Base-by-base conservation (phyloP, 768 basidiomycete genomes). In the Gymnopilus dilepis region DNA sequence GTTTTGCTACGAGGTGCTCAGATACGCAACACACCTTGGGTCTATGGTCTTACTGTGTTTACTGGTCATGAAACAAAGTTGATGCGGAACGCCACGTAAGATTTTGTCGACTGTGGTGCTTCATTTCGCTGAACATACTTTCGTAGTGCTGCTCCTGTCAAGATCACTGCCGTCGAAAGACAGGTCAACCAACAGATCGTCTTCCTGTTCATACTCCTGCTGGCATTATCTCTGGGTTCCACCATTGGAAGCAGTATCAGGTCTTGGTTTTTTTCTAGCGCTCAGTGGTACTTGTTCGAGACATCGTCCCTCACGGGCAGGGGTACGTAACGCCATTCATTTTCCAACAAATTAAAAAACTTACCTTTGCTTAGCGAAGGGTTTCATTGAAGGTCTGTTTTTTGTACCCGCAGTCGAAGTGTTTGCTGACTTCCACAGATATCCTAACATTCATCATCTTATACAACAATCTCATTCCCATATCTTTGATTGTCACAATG, bases 401-500 rank as follows among this genome's bases (percentile, higher is more conserved):
- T 40, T 60, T 11, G 15, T 22, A 28, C 34, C 41, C 28, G 21
- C n/a, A 26, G 42, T 48, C 68, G 38, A 21, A 26, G 24, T 12
- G 57, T 57, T 70, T 17, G 69, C 57, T 51, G 59, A 43, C 41
- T 56, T 63, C 7, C 54, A 50, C 62, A 94, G 97, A 99, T 74
- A 94, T 99, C 59, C 83, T 99, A 38, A 99, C 97, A 9, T 99
- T 98, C 80, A 93, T 99, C 76, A 97, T 99, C 74, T 83, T 98
- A 40, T 99, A 98, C 82, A 99, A 98, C 80, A 99, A 99, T 78
- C 84, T 99, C 67, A 99, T 99, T 62, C 97, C 97, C 3, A 99
- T 99, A 70, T 99, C 97, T 58, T 88, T 99, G 67, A 97, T 99
- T 69, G 97, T 99, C 67, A 99, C 97, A 3, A 99, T 99, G 91